Conservation (phyloP, 306 rosid species). For the Malus fusca region DNA sequence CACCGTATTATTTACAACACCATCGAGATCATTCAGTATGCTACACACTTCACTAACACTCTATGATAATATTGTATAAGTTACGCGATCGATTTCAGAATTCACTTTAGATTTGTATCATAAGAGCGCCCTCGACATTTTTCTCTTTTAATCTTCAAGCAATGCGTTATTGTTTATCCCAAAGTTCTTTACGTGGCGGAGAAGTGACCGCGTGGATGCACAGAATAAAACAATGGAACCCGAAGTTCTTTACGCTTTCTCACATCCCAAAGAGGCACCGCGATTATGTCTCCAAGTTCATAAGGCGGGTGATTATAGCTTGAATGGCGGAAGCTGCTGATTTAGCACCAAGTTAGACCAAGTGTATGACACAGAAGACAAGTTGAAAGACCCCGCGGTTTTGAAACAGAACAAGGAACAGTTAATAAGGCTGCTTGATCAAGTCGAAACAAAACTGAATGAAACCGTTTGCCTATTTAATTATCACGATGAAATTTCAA, state of each 20-base stretch:
- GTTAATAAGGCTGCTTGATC: slow-evolving; percentile 60
- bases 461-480: background rate
- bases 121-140: background rate
- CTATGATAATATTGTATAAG: background rate
- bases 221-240: slow-evolving; percentile 83
- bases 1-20: slow-evolving; percentile 65
- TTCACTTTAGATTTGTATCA: background rate
- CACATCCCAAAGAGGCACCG: slow-evolving; percentile 69
- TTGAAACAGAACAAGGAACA: slow-evolving; percentile 49
- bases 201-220: slow-evolving; percentile 89
- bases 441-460: slow-evolving; percentile 54
- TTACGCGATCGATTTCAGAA: background rate
- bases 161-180: slow-evolving; percentile 14
- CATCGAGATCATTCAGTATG: slow-evolving; percentile 83
- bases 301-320: slow-evolving; percentile 67
- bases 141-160: background rate
- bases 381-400: slow-evolving; percentile 50
- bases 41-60: slow-evolving; percentile 17
- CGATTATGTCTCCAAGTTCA: slow-evolving; percentile 55
- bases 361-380: slow-evolving; percentile 79
- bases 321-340: slow-evolving; percentile 88
- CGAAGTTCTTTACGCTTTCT: slow-evolving; percentile 60
- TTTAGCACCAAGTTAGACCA: slow-evolving; percentile 69
- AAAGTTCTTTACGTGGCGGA: too few relatives aligned
- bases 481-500: too few relatives aligned